A percentile compares a stretch with the other conserved stretches of the same genome.
These are phyloP conservation scores for Brassica nigra DNA, from an alignment of 345 rosid genomes.

Conservation along the genomic window DNA sequence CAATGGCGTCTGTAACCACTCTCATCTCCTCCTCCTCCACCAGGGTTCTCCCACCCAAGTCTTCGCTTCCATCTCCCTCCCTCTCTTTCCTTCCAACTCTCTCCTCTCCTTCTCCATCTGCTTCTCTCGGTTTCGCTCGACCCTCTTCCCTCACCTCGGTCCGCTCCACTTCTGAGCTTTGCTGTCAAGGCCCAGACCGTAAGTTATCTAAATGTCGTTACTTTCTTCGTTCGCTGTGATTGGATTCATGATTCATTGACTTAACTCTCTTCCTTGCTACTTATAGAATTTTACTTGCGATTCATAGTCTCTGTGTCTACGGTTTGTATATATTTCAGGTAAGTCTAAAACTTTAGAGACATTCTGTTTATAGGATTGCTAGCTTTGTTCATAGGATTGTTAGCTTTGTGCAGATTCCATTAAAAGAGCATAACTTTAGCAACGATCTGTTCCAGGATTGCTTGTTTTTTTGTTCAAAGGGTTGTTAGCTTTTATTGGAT, in stretches of 20 bases:
- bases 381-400: neutral
- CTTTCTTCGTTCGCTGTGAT: neutral
- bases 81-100: constrained; percentile 48
- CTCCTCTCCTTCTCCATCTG: constrained; percentile 49
- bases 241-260: neutral
- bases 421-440: neutral
- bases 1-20: constrained; percentile 72
- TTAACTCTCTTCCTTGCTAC: no score
- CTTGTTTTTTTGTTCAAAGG: neutral
- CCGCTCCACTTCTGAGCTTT: constrained; percentile 52
- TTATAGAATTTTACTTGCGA: no score
- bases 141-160: constrained; percentile 49
- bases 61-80: constrained; percentile 45
- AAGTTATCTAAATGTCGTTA: constrained; percentile 24
- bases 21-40: constrained; percentile 63
- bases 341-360: neutral
- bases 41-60: constrained; percentile 42
- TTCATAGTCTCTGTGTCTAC: neutral
- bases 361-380: neutral
- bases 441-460: constrained; percentile 5
- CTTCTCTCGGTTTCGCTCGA: constrained; percentile 48
- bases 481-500: neutral
- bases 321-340: neutral
- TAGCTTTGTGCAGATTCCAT: neutral
- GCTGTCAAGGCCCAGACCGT: constrained; percentile 65